Evolutionary conservation across 1,284 basidiomycete genomes (phyloP).

Genomic region (Flammula alnicola): DNA sequence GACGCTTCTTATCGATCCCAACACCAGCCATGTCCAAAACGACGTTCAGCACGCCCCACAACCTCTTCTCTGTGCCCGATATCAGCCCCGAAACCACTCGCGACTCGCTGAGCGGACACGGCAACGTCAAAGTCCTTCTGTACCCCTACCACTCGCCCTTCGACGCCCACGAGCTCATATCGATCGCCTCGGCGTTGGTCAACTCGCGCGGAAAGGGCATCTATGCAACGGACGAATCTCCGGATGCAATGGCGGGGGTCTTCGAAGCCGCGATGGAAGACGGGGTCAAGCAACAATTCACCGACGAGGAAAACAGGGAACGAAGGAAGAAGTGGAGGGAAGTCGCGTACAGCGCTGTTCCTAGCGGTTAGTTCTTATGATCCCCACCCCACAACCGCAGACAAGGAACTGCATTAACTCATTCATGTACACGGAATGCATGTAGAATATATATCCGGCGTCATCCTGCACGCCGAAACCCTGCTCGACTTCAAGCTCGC

Average conservation of each 20-base stretch:
- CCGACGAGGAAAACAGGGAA: slow-evolving; percentile 42
- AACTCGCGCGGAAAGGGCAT: slow-evolving; percentile 54
- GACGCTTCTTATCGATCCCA: background rate
- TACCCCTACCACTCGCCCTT: slow-evolving; percentile 46
- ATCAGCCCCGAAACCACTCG: slow-evolving; percentile 24
- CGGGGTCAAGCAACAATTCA: slow-evolving; percentile 9
- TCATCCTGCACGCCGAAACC: slow-evolving; percentile 53
- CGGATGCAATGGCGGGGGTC: slow-evolving; percentile 46
- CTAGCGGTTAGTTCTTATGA: slow-evolving; percentile 36
- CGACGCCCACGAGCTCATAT: slow-evolving; percentile 46
- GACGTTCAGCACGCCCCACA: slow-evolving; percentile 26
- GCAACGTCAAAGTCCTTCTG: slow-evolving; percentile 35
- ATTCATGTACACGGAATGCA: background rate
- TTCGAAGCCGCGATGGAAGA: slow-evolving; percentile 40
- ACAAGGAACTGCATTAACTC: background rate
- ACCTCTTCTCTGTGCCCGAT: slow-evolving; percentile 32
- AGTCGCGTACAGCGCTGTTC: slow-evolving; percentile 47
- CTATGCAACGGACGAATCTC: slow-evolving; percentile 58
- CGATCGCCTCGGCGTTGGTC: slow-evolving; percentile 47
- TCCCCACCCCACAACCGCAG: background rate
- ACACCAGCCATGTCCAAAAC: slow-evolving; percentile 21
- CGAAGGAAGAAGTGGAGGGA: slow-evolving; percentile 49
- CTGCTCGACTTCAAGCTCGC: slow-evolving; percentile 52
- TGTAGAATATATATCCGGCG: slow-evolving; percentile 53
- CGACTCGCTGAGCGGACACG: slow-evolving; percentile 24